Conservation (phyloP, 2,329 filamentous ascomycete genomes). For the Penicillium frequentans region DNA sequence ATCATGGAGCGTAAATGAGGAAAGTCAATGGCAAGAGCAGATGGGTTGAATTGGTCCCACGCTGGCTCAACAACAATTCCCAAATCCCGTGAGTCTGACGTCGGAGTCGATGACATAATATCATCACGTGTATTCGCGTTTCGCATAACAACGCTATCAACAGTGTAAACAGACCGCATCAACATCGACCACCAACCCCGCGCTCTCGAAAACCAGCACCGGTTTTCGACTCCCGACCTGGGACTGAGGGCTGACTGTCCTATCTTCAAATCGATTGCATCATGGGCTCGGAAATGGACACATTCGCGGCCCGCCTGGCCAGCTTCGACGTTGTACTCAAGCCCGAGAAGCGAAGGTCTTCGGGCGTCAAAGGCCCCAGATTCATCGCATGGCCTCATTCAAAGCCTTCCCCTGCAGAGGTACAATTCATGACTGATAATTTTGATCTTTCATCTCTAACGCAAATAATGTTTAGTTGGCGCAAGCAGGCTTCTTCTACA, state of each 20-base stretch:
- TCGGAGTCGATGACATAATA: conserved; percentile 11
- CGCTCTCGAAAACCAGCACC: conserved; percentile 4
- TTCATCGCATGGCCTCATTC: conserved; percentile 75
- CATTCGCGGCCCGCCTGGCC: conserved; percentile 72
- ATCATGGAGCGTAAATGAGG: conserved; percentile 22
- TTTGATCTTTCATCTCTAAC: background rate
- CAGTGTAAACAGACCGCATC: conserved; percentile 19
- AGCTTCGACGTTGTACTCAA: conserved; percentile 70
- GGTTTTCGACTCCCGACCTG: background rate
- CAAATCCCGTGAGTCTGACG: conserved; percentile 13
- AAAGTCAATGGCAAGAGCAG: conserved; percentile 11
- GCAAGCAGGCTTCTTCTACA: conserved; percentile 86
- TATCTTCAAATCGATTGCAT: background rate
- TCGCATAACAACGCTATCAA: conserved; percentile 16
- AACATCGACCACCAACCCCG: conserved; percentile 11
- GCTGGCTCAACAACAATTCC: conserved; percentile 2
- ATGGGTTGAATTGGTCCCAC: conserved; percentile 8
- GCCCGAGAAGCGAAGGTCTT: conserved; percentile 68
- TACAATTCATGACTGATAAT: conserved; percentile 35
- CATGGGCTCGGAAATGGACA: conserved; percentile 51
- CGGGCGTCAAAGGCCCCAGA: conserved; percentile 60
- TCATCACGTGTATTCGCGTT: conserved; percentile 20
- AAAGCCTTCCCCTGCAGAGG: conserved; percentile 63
- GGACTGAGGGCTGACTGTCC: background rate
- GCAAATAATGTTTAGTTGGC: conserved; percentile 63